Evolutionary conservation across 768 basidiomycete genomes (phyloP).

Genomic region (Rossbeevera mucosa): DNA sequence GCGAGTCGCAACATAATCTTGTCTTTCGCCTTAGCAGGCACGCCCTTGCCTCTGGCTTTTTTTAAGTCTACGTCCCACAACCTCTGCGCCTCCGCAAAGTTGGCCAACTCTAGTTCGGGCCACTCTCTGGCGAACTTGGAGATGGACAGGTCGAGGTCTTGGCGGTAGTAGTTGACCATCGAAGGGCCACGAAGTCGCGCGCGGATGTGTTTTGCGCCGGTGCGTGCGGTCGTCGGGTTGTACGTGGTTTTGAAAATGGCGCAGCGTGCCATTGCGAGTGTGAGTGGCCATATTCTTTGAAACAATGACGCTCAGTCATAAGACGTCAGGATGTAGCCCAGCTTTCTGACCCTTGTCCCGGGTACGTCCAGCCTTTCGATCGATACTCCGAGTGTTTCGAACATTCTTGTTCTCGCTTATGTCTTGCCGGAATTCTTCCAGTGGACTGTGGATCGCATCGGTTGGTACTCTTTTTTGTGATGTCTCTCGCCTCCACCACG

Average conservation of each 20-base stretch:
- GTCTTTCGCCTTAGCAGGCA: slow-evolving; percentile 73
- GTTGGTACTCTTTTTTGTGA: too few relatives aligned
- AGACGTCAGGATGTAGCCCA: too few relatives aligned
- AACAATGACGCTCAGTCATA: too few relatives aligned
- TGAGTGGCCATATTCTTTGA: too few relatives aligned
- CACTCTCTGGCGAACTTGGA: slow-evolving; percentile 45
- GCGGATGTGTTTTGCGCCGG: slow-evolving; percentile 89
- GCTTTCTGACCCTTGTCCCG: too few relatives aligned
- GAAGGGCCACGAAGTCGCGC: slow-evolving; percentile 78
- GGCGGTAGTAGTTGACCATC: slow-evolving; percentile 81
- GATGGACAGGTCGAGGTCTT: slow-evolving; percentile 52
- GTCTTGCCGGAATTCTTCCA: too few relatives aligned
- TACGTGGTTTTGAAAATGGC: slow-evolving; percentile 82
- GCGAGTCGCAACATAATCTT: slow-evolving; percentile 44
- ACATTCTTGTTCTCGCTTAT: too few relatives aligned
- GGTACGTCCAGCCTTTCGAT: too few relatives aligned
- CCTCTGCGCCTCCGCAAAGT: slow-evolving; percentile 64
- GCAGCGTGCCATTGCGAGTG: slow-evolving; percentile 48
- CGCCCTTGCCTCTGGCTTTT: slow-evolving; percentile 76
- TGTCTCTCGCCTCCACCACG: too few relatives aligned
- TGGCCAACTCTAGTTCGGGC: slow-evolving; percentile 56
- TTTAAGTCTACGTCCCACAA: slow-evolving; percentile 62
- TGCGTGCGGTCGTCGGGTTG: slow-evolving; percentile 77
- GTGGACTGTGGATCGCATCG: too few relatives aligned
- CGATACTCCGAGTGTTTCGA: too few relatives aligned